phyloP scores from a whole-genome alignment of 768 basidiomycete species.

The Hypsizygus marmoreus region DNA sequence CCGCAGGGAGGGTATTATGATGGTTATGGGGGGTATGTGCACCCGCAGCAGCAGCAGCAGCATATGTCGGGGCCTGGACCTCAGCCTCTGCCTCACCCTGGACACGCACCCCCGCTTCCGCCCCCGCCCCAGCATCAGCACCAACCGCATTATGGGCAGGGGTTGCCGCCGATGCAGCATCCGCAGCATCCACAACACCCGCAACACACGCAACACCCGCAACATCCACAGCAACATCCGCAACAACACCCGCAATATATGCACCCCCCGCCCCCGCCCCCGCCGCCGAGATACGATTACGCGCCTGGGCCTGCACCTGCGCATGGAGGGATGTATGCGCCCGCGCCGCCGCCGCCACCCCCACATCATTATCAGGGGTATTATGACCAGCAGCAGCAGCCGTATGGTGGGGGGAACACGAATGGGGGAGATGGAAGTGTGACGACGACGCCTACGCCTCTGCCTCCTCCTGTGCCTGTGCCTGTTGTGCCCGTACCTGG shows the following conservation, averaged over 20 bases:
- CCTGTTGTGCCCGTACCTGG: background rate
- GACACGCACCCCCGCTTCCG: conserved; percentile 1
- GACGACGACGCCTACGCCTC: conserved; percentile 3
- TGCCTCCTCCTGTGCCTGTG: background rate
- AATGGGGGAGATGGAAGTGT: conserved; percentile 1
- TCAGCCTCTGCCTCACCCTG: conserved; percentile 11
- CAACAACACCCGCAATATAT: conserved; percentile 8
- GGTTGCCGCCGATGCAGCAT: conserved; percentile 19
- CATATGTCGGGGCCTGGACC: too few species aligned
- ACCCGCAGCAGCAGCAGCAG: too few species aligned
- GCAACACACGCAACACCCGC: conserved; percentile 4
- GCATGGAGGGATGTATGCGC: background rate
- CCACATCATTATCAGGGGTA: conserved; percentile 12
- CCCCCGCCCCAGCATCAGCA: conserved; percentile 14
- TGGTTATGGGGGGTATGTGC: too few species aligned
- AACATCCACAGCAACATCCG: conserved; percentile 7
- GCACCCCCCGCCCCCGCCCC: conserved; percentile 1
- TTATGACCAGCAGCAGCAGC: conserved; percentile 5
- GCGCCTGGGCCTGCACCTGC: background rate
- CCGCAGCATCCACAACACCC: conserved; percentile 10
- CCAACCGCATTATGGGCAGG: conserved; percentile 20
- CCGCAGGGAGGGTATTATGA: too few species aligned
- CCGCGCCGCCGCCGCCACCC: conserved; percentile 10
- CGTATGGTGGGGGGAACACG: background rate
- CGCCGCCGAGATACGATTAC: conserved; percentile 10